Evolutionary conservation across 352 stramenopile species (phyloP), one percentile per base, ranked within the genome.

Genomic region (Globisporangium mamillatum): DNA sequence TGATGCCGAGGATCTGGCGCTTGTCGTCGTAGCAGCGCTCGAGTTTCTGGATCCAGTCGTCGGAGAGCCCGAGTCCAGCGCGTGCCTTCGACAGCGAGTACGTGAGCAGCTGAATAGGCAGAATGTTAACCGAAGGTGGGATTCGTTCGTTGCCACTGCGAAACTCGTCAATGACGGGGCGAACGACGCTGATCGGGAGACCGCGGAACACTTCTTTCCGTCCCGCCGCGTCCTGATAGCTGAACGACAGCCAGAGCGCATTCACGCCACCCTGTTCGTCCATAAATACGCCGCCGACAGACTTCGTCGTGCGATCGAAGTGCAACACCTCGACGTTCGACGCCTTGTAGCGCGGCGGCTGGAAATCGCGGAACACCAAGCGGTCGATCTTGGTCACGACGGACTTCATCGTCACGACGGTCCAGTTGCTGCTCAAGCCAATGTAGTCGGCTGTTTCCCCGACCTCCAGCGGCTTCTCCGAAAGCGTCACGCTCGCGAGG

Each of bases 301-400:
- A 92, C 67, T 93, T 91, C 24, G 90, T 96, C 61, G 96, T 91
- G 29, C 91, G 90, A 62, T 97, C 86, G 62, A 97, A 97, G 60
- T 97, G 84, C 4, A 96, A 66, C 55, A 93, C 88, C 68, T 95
- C 88, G 18, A 93, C 86, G 54, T 95, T 95, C 60, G 75, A 84
- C 10, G 86, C 86, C 70, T 94, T 95, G 71, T 92, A 95, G 0
- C 86, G 79, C 3, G 88, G 88, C n/a, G 88, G 88, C 64, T 94
- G 84, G 60, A 93, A 94, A 75, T 95, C 86, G 24, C 88, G 80
- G 59, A 95, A 66, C 38, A 93, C 86, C 25, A 95, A 72, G 12
- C 88, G 83, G 34, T 95, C 86, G 5, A 92, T 84, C 69, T 94
- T 95, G 4, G 86, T 94, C 34, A 93, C 88, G 22, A 93, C 81